Conservation (phyloP, 1,284 basidiomycete species). For the Rhodotorula mucilaginosa region DNA sequence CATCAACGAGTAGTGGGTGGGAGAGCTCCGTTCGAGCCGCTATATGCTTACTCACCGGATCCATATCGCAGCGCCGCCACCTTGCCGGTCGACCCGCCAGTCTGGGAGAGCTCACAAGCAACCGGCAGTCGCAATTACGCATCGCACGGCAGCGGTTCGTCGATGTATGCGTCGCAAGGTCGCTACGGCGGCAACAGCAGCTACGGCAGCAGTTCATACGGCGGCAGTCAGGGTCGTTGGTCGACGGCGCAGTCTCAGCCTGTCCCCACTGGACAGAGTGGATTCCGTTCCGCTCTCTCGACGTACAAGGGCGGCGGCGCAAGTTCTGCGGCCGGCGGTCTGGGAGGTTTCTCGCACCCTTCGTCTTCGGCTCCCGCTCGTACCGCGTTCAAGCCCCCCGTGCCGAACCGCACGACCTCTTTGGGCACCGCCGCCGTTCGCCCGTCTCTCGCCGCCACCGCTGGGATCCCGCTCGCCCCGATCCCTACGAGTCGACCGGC, state of each 20-base stretch:
- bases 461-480: neutral
- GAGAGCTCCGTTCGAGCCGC: too few species aligned
- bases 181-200: slow-evolving; percentile 12
- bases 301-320: slow-evolving; percentile 1
- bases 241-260: slow-evolving; percentile 12
- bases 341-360: neutral
- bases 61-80: slow-evolving; percentile 5
- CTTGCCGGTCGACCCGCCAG: slow-evolving; percentile 19
- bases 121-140: slow-evolving; percentile 14
- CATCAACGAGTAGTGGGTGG: slow-evolving; percentile 28
- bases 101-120: neutral
- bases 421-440: neutral
- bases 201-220: neutral
- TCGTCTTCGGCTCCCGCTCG: neutral
- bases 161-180: slow-evolving; percentile 4
- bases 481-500: neutral
- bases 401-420: neutral
- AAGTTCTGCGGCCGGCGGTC: neutral
- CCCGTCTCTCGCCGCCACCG: neutral
- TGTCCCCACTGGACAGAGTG: slow-evolving; percentile 18
- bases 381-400: slow-evolving; percentile 1
- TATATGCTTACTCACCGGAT: neutral
- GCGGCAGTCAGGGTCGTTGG: neutral
- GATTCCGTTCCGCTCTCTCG: slow-evolving; percentile 30
- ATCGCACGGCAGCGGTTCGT: neutral